A percentile compares a stretch with the other conserved stretches of the same genome.
phyloP scores from a whole-genome alignment of 2,329 filamentous ascomycete genomes.

The Simplicillium aogashimaense region DNA sequence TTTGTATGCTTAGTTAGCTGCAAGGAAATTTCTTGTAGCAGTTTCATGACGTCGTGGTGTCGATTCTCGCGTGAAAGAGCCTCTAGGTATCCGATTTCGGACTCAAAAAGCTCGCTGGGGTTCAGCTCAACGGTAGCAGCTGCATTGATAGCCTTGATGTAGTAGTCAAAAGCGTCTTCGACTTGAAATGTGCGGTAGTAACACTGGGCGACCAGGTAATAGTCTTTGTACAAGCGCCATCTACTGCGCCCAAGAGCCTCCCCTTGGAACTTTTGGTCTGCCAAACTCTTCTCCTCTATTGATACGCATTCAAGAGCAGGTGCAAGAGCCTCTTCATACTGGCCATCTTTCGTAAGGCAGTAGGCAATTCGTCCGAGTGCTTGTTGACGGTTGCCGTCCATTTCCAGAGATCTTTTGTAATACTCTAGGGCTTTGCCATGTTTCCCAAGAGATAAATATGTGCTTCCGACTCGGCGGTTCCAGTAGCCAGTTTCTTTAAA shows the following conservation, averaged over 20 bases:
- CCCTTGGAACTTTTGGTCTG: slow-evolving; percentile 13
- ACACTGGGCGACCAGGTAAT: slow-evolving; percentile 26
- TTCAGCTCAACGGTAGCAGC: slow-evolving; percentile 15
- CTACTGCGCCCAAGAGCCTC: slow-evolving; percentile 16
- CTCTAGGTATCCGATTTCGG: slow-evolving; percentile 25
- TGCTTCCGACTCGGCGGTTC: slow-evolving; percentile 28
- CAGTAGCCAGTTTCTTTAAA: slow-evolving; percentile 24
- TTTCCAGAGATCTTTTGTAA: slow-evolving; percentile 23
- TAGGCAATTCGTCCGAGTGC: slow-evolving; percentile 29
- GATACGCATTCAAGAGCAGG: slow-evolving; percentile 25
- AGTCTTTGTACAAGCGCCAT: slow-evolving; percentile 31
- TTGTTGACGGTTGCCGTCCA: slow-evolving; percentile 26
- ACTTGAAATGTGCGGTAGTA: slow-evolving; percentile 20
- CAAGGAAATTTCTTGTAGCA: slow-evolving; percentile 21
- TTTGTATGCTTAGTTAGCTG: slow-evolving; percentile 13
- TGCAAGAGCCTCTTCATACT: slow-evolving; percentile 23
- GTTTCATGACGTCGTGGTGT: slow-evolving; percentile 22
- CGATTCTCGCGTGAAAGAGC: slow-evolving; percentile 25
- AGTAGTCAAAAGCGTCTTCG: slow-evolving; percentile 24
- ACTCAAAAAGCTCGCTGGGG: slow-evolving; percentile 23
- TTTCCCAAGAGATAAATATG: slow-evolving; percentile 25
- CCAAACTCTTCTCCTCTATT: slow-evolving; percentile 20
- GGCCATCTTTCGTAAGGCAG: slow-evolving; percentile 24
- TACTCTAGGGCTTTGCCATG: slow-evolving; percentile 22
- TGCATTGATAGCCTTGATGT: slow-evolving; percentile 22